Conservation (phyloP, 148 eudicot genomes). For the Dysphania ambrosioides region DNA sequence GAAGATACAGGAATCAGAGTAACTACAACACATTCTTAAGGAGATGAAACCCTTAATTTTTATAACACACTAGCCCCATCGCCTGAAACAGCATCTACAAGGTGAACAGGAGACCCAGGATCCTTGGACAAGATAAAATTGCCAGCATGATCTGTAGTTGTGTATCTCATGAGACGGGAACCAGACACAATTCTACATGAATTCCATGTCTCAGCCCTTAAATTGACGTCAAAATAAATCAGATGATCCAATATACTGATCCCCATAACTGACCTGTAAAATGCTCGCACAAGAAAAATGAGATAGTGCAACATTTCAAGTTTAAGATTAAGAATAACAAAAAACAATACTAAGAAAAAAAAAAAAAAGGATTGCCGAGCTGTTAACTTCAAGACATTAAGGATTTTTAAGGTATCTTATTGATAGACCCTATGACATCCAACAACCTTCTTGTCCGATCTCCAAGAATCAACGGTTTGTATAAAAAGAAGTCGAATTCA, state of each 20-base stretch:
- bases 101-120: conserved; percentile 30
- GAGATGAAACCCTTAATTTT: conserved; percentile 1
- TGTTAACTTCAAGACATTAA: neutral
- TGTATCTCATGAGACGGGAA: conserved; percentile 41
- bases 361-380: neutral
- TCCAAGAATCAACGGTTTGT: too few species aligned
- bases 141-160: conserved; percentile 51
- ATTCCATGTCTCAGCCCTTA: conserved; percentile 55
- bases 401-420: neutral
- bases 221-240: conserved; percentile 55
- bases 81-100: conserved; percentile 24
- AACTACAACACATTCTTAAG: neutral
- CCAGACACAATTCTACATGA: conserved; percentile 62
- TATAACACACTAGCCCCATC: conserved; percentile 5
- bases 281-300: neutral
- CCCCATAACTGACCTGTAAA: conserved; percentile 80
- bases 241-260: conserved; percentile 81
- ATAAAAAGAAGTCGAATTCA: neutral
- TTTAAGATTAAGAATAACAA: too few species aligned
- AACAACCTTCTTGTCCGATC: too few species aligned
- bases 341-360: too few species aligned
- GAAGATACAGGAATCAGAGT: neutral
- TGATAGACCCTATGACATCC: neutral
- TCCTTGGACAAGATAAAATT: conserved; percentile 53
- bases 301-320: neutral